Evolutionary conservation across 2,329 filamentous ascomycete genomes (phyloP), one percentile per base, ranked within the genome.

Genomic region (Immersiporthe knoxdaviesiana): DNA sequence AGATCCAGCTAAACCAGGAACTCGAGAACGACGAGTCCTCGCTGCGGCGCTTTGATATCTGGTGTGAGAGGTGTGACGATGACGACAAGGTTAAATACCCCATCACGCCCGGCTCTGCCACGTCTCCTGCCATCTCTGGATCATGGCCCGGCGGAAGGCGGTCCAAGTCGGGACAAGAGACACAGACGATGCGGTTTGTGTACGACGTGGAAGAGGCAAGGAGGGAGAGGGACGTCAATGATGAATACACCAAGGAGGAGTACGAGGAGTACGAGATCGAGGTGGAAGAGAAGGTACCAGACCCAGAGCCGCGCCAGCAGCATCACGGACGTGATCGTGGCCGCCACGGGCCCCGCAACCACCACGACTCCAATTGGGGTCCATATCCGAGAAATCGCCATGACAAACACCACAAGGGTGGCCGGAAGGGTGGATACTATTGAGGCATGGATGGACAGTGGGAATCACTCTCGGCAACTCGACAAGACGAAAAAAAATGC

Each of bases 1-100:
- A 96, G 77, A 97, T 98, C 72, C 85, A 88, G 32, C 85, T 97
- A 72, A 97, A 98, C 79, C 88, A 92, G 75, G 91, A 97, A 79
- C 86, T 93, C 63, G 90, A 93, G 65, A 82, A 85, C 18, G 82
- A 84, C 47, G 82, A 81, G n/a, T 79, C 85, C 8, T 79, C 89
- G 58, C 86, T 87, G 0, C 89, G 93, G 27, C 68, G 70, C 2
- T 91, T 90, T 78, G 86, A 90, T 3, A 83, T 87, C 72, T 87
- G 84, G 80, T 88, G 87, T 74, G 78, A 83, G n/a, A 78, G 78
- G 8, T 89, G 87, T 74, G 82, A 84, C 39, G 78, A 78, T 8
- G 81, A 81, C 27, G 77, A 64, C 73, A 78, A 73, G 18, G 70
- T 78, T 72, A 65, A 76, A 69, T 66, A 79, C 72, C 66, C 79